These are phyloP conservation scores for Zopfia rhizophila DNA, from an alignment of 2,329 filamentous ascomycete genomes.

Conservation along the genomic window DNA sequence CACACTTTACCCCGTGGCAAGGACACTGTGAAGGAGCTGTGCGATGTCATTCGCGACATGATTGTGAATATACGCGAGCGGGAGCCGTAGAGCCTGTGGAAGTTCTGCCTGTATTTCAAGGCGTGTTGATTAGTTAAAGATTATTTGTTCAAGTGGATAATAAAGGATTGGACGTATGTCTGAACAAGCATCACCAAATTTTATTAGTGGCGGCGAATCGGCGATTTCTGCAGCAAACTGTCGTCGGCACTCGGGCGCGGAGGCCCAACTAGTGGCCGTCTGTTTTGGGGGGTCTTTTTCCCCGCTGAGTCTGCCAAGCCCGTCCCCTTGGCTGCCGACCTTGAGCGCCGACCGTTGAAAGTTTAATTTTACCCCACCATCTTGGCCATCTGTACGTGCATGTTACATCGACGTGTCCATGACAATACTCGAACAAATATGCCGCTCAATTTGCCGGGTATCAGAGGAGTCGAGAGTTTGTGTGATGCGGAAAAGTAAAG, in stretches of 20 bases:
- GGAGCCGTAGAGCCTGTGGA: slow-evolving; percentile 1
- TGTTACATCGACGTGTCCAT: not conserved
- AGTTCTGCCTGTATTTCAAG: not conserved
- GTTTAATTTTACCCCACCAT: no score
- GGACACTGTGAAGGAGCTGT: slow-evolving; percentile 43
- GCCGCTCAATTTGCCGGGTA: slow-evolving; percentile 5
- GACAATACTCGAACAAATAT: not conserved
- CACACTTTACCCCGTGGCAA: slow-evolving; percentile 65
- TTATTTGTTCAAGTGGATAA: slow-evolving; percentile 1
- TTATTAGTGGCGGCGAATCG: slow-evolving; percentile 11
- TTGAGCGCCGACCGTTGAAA: not conserved
- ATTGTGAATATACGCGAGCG: slow-evolving; percentile 29
- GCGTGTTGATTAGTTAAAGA: slow-evolving; percentile 1
- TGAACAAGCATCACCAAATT: slow-evolving; percentile 10
- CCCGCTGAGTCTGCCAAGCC: no score
- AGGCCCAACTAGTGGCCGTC: not conserved
- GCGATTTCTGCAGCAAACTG: slow-evolving; percentile 1
- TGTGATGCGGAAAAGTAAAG: slow-evolving; percentile 1
- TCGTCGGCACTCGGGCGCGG: not conserved
- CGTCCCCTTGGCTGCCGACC: not conserved
- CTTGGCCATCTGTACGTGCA: not conserved
- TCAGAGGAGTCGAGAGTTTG: not conserved
- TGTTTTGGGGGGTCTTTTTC: no score
- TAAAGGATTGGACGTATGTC: slow-evolving; percentile 3
- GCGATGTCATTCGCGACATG: slow-evolving; percentile 39